A percentile compares a stretch with the other conserved stretches of the same genome.
phyloP scores from a whole-genome alignment of 768 basidiomycete species.

The Cubamyces lactineus region DNA sequence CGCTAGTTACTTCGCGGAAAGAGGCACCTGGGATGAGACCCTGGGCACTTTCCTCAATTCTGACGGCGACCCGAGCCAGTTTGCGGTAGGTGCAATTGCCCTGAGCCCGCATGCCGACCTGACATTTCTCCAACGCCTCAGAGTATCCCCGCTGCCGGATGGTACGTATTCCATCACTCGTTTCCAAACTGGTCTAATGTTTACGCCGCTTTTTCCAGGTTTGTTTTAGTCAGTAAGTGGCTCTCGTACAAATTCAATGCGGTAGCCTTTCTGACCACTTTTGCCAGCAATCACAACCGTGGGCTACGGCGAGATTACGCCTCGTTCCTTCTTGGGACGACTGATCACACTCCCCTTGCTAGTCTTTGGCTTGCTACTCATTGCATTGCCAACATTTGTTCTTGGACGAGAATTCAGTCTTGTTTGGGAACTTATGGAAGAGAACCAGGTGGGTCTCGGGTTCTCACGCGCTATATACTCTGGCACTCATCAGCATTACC shows the following conservation, averaged over 20 bases:
- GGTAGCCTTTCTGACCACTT: too few species aligned
- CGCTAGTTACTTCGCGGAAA: conserved; percentile 81
- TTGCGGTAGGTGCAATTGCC: conserved; percentile 52
- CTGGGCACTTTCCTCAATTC: conserved; percentile 82
- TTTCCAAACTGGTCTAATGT: conserved; percentile 7
- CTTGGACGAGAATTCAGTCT: conserved; percentile 89
- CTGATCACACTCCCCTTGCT: conserved; percentile 85
- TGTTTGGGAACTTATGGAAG: conserved; percentile 85
- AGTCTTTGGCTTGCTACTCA: conserved; percentile 83
- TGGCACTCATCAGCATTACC: background rate
- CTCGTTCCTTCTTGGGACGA: conserved; percentile 84
- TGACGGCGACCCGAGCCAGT: conserved; percentile 83
- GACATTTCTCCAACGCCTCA: conserved; percentile 28
- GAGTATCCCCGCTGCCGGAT: conserved; percentile 76
- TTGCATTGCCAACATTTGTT: conserved; percentile 91
- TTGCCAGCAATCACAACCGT: conserved; percentile 80
- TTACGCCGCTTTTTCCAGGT: conserved; percentile 42
- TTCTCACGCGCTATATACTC: background rate
- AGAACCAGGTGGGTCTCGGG: conserved; percentile 42
- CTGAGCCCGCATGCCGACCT: background rate
- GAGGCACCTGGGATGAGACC: conserved; percentile 86
- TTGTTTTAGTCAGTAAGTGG: conserved; percentile 73
- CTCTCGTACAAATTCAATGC: too few species aligned
- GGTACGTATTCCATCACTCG: conserved; percentile 51
- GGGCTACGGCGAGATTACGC: conserved; percentile 91